Evolutionary conservation across 352 stramenopile genomes (phyloP).

Genomic region (Aphanomyces invadans): DNA sequence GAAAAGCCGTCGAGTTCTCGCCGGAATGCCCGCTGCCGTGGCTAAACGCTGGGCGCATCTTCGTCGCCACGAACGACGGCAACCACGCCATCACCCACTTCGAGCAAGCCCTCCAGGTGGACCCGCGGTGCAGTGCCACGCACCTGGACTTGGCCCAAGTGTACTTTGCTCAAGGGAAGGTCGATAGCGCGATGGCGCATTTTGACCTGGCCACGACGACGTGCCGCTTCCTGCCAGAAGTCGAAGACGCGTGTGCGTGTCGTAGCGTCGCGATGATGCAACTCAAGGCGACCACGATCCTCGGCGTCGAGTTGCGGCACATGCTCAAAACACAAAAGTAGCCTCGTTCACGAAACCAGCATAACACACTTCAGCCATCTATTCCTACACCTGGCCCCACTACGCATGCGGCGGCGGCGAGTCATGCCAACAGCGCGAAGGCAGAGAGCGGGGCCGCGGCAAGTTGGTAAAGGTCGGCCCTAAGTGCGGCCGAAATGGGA

Average conservation of each 20-base stretch:
- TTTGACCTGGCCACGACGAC: conserved; percentile 60
- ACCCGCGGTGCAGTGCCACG: conserved; percentile 66
- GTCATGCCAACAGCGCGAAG: no score
- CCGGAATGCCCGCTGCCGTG: conserved; percentile 73
- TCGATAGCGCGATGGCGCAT: conserved; percentile 58
- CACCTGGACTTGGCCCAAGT: conserved; percentile 82
- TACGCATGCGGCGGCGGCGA: no score
- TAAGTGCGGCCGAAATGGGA: no score
- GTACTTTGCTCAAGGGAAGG: conserved; percentile 72
- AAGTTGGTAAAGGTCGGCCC: no score
- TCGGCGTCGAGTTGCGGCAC: conserved; percentile 76
- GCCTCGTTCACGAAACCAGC: no score
- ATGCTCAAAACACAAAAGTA: conserved; percentile 32
- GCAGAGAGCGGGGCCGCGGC: no score
- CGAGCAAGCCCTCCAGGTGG: conserved; percentile 63
- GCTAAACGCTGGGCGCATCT: conserved; percentile 74
- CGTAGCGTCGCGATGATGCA: conserved; percentile 79
- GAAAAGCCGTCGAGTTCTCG: conserved; percentile 53
- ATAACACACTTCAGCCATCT: no score
- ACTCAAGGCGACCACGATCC: conserved; percentile 73
- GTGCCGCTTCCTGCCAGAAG: conserved; percentile 75
- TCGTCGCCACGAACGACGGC: conserved; percentile 74
- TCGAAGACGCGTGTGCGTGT: conserved; percentile 73
- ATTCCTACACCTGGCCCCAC: no score
- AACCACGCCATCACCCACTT: conserved; percentile 75